These are phyloP conservation scores for Begonia fuchsioides DNA, from an alignment of 306 rosid genomes.

Conservation along the genomic window DNA sequence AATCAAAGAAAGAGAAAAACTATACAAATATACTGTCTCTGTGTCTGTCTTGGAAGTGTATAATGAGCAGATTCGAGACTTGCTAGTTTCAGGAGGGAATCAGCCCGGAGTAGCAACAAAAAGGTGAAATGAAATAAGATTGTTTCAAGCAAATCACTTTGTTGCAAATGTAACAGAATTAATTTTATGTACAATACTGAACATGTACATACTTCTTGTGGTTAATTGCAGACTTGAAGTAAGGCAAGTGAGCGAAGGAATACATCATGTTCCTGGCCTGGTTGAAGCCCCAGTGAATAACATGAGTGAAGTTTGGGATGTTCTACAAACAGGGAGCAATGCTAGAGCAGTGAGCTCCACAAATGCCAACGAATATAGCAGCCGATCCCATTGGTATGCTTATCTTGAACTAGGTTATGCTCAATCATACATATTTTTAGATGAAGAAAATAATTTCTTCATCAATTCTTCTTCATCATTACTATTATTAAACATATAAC, in stretches of 20 bases:
- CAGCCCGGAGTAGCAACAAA: conserved; percentile 46
- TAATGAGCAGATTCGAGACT: conserved; percentile 91
- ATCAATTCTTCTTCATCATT: too few relatives aligned
- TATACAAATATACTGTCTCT: conserved; percentile 47
- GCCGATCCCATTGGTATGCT: conserved; percentile 92
- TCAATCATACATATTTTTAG: too few relatives aligned
- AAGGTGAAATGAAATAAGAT: conserved; percentile 33
- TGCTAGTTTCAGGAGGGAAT: conserved; percentile 49
- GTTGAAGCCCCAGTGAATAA: conserved; percentile 77
- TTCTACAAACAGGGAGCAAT: conserved; percentile 82
- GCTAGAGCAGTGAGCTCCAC: conserved; percentile 92
- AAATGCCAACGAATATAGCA: conserved; percentile 83
- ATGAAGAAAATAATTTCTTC: too few relatives aligned
- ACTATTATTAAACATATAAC: too few relatives aligned
- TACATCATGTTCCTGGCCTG: conserved; percentile 83
- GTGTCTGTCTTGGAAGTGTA: conserved; percentile 95
- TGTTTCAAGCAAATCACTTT: neutral
- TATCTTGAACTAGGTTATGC: too few relatives aligned
- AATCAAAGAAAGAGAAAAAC: conserved; percentile 41
- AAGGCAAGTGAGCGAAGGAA: conserved; percentile 80
- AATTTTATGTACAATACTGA: too few relatives aligned
- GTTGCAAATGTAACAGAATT: neutral
- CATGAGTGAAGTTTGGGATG: conserved; percentile 94
- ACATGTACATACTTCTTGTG: too few relatives aligned
- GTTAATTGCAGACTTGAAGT: conserved; percentile 57